A percentile compares a stretch with the other conserved stretches of the same genome.
phyloP scores from a whole-genome alignment of 441 rosid species.

The Euphorbia corollata region DNA sequence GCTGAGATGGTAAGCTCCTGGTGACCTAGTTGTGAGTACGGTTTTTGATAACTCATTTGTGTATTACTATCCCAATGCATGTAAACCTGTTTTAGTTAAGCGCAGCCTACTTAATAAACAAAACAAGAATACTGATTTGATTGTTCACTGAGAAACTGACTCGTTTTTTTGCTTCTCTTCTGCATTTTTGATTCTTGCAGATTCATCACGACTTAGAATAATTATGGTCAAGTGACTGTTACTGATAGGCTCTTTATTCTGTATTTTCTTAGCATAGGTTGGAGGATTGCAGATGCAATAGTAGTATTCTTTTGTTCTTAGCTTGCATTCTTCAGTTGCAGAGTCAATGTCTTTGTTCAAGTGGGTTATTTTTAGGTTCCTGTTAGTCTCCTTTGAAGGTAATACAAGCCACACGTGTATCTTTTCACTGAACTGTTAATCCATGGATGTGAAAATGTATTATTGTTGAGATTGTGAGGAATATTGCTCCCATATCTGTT shows the following conservation, averaged over 20 bases:
- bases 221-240: background rate
- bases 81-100: background rate
- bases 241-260: background rate
- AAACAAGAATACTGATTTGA: background rate
- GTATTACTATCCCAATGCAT: background rate
- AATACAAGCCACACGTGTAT: background rate
- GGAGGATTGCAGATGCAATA: background rate
- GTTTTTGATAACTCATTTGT: background rate
- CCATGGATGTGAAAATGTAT: background rate
- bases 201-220: background rate
- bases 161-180: background rate
- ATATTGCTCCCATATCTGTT: background rate
- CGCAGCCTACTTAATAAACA: background rate
- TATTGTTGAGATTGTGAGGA: background rate
- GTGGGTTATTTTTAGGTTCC: background rate
- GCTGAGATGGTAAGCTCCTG: slow-evolving; percentile 42
- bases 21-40: background rate
- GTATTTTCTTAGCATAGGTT: background rate
- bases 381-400: background rate
- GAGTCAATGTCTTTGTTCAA: background rate
- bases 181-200: background rate
- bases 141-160: too few relatives aligned
- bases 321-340: background rate
- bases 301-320: background rate
- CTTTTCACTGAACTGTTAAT: background rate